phyloP scores from a whole-genome alignment of 495 filamentous ascomycete species.

The Thozetella sp. region DNA sequence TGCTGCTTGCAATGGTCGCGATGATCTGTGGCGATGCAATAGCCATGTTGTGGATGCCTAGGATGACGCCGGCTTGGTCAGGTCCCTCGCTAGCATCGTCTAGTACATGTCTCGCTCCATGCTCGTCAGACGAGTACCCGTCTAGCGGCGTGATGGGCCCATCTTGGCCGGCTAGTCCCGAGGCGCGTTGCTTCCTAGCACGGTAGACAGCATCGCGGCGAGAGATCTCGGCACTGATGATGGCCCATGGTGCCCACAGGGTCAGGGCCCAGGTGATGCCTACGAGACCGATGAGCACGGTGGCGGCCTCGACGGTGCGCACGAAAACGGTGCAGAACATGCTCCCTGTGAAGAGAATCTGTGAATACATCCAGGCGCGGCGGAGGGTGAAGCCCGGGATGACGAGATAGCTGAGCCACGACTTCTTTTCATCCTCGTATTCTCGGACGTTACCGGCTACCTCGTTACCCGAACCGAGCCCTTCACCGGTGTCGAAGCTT shows the following conservation, averaged over 20 bases:
- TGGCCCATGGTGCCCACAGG: slow-evolving; percentile 89
- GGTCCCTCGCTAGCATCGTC: slow-evolving; percentile 46
- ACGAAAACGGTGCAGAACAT: slow-evolving; percentile 86
- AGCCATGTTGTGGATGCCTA: slow-evolving; percentile 92
- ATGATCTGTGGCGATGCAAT: slow-evolving; percentile 87
- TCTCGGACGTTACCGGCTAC: slow-evolving; percentile 18
- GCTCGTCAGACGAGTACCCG: slow-evolving; percentile 28
- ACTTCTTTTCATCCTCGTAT: slow-evolving; percentile 30
- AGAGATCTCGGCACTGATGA: slow-evolving; percentile 85
- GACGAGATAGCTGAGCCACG: slow-evolving; percentile 58
- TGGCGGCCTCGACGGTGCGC: slow-evolving; percentile 63
- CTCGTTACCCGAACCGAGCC: slow-evolving; percentile 16
- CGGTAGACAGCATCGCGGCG: slow-evolving; percentile 73
- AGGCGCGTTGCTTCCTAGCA: slow-evolving; percentile 33
- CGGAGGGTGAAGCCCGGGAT: slow-evolving; percentile 83
- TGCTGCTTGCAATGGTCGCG: slow-evolving; percentile 77
- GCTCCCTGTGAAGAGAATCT: slow-evolving; percentile 73
- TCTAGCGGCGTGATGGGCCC: slow-evolving; percentile 19
- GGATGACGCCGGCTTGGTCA: slow-evolving; percentile 84
- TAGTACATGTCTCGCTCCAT: slow-evolving; percentile 14
- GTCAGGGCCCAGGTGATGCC: slow-evolving; percentile 89
- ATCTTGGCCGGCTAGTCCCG: slow-evolving; percentile 16
- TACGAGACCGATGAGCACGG: slow-evolving; percentile 72
- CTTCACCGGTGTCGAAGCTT: slow-evolving; percentile 57
- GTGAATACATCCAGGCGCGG: slow-evolving; percentile 81